A percentile compares a stretch with the other conserved stretches of the same genome.
phyloP scores from a whole-genome alignment of 495 filamentous ascomycete species.

The Lepidopterella palustris region DNA sequence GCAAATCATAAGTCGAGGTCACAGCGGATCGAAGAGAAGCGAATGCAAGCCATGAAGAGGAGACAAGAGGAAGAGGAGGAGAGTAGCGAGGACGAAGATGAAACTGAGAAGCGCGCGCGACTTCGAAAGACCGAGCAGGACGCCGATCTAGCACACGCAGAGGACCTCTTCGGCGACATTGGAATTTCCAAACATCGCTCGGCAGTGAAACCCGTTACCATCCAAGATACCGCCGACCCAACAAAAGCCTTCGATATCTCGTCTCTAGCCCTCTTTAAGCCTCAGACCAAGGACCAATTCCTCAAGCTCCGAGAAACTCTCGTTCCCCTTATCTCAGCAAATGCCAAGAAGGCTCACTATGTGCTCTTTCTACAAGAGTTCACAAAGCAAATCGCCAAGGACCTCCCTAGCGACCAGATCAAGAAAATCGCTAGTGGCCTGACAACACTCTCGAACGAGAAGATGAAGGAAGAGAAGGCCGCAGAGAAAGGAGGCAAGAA shows the following conservation, averaged over 20 bases:
- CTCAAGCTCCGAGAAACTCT: slow-evolving; percentile 64
- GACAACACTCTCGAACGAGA: slow-evolving; percentile 87
- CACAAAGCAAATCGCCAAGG: slow-evolving; percentile 76
- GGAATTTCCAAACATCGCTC: slow-evolving; percentile 46
- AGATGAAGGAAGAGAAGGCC: slow-evolving; percentile 97
- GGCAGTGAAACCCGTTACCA: slow-evolving; percentile 54
- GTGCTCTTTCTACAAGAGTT: slow-evolving; percentile 85
- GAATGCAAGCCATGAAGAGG: slow-evolving; percentile 40
- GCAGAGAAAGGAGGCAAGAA: slow-evolving; percentile 95
- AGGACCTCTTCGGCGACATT: slow-evolving; percentile 80
- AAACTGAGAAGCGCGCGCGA: slow-evolving; percentile 62
- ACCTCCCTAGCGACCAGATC: slow-evolving; percentile 82
- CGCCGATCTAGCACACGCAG: slow-evolving; percentile 80
- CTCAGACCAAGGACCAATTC: slow-evolving; percentile 79
- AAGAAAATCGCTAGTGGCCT: slow-evolving; percentile 86
- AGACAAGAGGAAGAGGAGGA: slow-evolving; percentile 49
- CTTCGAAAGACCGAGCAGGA: slow-evolving; percentile 75
- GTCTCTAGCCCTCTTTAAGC: slow-evolving; percentile 78
- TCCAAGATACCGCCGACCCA: slow-evolving; percentile 62
- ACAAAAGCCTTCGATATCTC: slow-evolving; percentile 72
- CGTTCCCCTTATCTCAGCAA: slow-evolving; percentile 62
- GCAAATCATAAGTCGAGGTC: slow-evolving; percentile 87
- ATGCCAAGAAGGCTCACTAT: slow-evolving; percentile 87
- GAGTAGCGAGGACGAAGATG: slow-evolving; percentile 62
- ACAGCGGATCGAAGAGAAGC: slow-evolving; percentile 78